Conservation (phyloP, 345 rosid species). For the Euphorbia pulcherrima region DNA sequence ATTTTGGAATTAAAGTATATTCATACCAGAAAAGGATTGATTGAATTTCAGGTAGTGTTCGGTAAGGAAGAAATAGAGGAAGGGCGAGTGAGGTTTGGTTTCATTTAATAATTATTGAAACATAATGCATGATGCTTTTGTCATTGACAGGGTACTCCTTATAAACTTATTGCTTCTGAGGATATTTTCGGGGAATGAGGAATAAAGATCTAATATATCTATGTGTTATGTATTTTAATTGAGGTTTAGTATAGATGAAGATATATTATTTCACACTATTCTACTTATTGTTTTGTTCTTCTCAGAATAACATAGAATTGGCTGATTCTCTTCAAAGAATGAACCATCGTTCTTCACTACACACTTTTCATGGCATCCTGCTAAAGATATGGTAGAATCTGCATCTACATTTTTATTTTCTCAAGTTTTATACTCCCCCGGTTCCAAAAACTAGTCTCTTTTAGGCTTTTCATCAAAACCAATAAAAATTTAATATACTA, state of each 20-base stretch:
- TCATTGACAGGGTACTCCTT: slow-evolving; percentile 78
- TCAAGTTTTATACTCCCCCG: too few relatives aligned
- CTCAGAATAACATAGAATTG: slow-evolving; percentile 75
- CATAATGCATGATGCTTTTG: slow-evolving; percentile 84
- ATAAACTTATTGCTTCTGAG: slow-evolving; percentile 11
- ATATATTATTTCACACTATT: slow-evolving; percentile 3
- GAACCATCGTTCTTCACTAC: slow-evolving; percentile 92
- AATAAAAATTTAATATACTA: too few relatives aligned
- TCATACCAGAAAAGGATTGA: not conserved
- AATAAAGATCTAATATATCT: not conserved
- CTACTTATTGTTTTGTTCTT: slow-evolving; percentile 24
- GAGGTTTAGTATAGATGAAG: not conserved
- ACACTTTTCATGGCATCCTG: slow-evolving; percentile 81
- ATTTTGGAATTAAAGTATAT: not conserved
- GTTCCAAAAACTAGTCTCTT: too few relatives aligned
- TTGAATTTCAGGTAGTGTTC: not conserved
- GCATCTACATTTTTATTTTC: slow-evolving; percentile 10
- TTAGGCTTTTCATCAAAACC: too few relatives aligned
- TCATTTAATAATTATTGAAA: too few relatives aligned
- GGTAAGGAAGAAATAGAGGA: too few relatives aligned
- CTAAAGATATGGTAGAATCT: slow-evolving; percentile 67
- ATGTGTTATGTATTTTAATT: not conserved
- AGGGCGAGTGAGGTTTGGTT: too few relatives aligned
- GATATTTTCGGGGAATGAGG: slow-evolving; percentile 4
- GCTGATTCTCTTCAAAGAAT: slow-evolving; percentile 83